Conservation (phyloP, 257 asterid genomes). For the Capsicum chinense region DNA sequence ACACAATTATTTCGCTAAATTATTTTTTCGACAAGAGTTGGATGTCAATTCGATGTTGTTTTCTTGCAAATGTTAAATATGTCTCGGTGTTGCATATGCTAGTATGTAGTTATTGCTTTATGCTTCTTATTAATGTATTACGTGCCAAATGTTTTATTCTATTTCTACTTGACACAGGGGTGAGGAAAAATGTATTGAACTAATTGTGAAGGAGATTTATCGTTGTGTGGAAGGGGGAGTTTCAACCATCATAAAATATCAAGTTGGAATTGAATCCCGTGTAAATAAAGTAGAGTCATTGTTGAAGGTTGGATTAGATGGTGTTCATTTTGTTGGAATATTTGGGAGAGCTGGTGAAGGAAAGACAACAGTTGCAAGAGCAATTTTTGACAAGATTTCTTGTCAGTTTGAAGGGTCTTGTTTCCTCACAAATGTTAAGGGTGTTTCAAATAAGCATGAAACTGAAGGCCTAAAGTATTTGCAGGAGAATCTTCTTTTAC, state of each 20-base stretch:
- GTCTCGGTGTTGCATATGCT: background rate
- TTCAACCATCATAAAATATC: background rate
- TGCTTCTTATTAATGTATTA: background rate
- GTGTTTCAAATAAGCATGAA: background rate
- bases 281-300: background rate
- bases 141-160: background rate
- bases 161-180: background rate
- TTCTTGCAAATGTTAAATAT: too few relatives aligned
- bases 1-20: too few relatives aligned
- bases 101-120: background rate
- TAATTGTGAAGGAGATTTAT: background rate
- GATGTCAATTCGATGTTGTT: too few relatives aligned
- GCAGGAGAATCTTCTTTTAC: background rate
- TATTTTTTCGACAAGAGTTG: too few relatives aligned
- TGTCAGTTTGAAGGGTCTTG: background rate
- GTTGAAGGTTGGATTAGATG: background rate
- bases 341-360: constrained; percentile 12
- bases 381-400: background rate
- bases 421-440: background rate
- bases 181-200: background rate
- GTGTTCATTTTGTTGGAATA: constrained; percentile 16
- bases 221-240: too few relatives aligned
- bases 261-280: constrained; percentile 6
- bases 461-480: background rate
- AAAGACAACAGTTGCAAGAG: constrained; percentile 28